phyloP scores from a whole-genome alignment of 2,329 filamentous ascomycete genomes.

The Dactylellina leptospora region DNA sequence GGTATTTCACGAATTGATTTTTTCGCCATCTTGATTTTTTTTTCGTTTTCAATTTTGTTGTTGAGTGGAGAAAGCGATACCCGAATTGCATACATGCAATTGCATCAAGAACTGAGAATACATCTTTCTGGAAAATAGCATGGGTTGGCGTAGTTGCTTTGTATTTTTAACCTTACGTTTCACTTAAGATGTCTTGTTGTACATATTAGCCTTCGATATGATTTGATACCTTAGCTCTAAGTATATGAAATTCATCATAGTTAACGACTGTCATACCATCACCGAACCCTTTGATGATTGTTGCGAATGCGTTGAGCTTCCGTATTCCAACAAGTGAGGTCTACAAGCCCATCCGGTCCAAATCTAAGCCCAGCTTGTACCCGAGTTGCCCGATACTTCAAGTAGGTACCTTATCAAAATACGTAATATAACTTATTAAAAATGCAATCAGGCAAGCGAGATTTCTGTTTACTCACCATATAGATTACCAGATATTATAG shows the following conservation, averaged over 20 bases:
- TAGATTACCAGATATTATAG: not conserved
- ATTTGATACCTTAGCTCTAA: slow-evolving; percentile 31
- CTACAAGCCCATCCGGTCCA: too few relatives aligned
- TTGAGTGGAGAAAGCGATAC: slow-evolving; percentile 2
- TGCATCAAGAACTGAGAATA: not conserved
- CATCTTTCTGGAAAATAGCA: slow-evolving; percentile 5
- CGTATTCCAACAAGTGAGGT: too few relatives aligned
- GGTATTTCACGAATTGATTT: slow-evolving; percentile 6
- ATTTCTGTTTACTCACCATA: not conserved
- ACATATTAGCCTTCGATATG: slow-evolving; percentile 33
- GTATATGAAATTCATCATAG: too few relatives aligned
- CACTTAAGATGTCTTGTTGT: too few relatives aligned
- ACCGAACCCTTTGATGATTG: too few relatives aligned
- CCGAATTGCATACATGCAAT: not conserved
- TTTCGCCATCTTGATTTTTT: not conserved
- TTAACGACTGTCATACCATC: too few relatives aligned
- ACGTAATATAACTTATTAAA: not conserved
- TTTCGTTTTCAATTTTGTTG: not conserved
- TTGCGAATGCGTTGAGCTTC: too few relatives aligned
- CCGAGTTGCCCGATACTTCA: not conserved
- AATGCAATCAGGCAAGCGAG: not conserved
- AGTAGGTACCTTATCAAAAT: not conserved
- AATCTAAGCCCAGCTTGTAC: too few relatives aligned
- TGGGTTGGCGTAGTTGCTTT: slow-evolving; percentile 30
- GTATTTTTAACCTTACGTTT: not conserved